Base-by-base conservation (phyloP, 1,139 yeast species). In the Saccharomyces hybrid region DNA sequence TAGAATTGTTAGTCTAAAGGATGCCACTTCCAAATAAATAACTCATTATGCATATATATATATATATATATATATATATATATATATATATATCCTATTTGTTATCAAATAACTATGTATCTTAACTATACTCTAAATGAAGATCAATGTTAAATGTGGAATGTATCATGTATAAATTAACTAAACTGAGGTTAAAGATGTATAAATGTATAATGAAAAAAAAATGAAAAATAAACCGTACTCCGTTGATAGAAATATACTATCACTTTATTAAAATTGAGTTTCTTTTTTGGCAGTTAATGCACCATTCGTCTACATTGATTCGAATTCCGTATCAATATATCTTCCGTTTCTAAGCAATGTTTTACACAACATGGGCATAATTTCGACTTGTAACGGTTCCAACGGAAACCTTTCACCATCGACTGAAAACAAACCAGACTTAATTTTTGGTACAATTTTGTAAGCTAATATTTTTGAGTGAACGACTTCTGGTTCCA, bases 1-100 rank as follows among this genome's bases (percentile, higher is more conserved):
- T 74, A 81, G 96, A 70, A 88, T 90, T 66, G 97, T 91, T 50
- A 84, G 96, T 11, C 80, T 91, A 72, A 91, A 90, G 75, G 97
- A 90, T 42, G 70, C 62, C 47, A 54, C 63, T 25, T 48, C 48
- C 30, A 63, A 63, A 58, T 63, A 56, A 54, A n/a, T 44, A 51
- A 11, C 50, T 53, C 23, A 52, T 2, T 16, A 2, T 16, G 20
- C 2, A 16, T 2, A 16, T 16, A 2, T 16, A 42, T 42, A 42
- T 42, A 16, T n/a, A 16, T 44, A 16, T 16, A 2, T 16, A 2
- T 16, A 16, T 2, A 16, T 16, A 2, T 16, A 42, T 42, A 42
- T 42, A 16, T n/a, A 16, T 44, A 44, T 44, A 20, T 25, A 44
- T 38, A n/a, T 23, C 23, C 11, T 27, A 26, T 49, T 49, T 41